These are phyloP conservation scores for Graphilbum ipis-grandicollis DNA, from an alignment of 2,329 filamentous ascomycete genomes.

Conservation along the genomic window DNA sequence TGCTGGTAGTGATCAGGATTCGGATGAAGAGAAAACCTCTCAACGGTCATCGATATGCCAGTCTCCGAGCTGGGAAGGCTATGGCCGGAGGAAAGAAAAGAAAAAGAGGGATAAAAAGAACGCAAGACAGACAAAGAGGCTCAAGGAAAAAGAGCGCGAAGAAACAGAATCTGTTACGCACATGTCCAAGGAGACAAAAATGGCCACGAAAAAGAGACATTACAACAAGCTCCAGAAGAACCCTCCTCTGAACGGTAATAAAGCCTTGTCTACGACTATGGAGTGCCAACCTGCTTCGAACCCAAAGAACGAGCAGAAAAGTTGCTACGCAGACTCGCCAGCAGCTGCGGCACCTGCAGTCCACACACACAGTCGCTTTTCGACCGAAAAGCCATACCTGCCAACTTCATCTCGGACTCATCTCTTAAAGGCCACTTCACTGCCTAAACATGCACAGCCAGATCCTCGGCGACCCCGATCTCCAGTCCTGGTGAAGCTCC, in stretches of 20 bases:
- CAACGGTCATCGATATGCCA: conserved; percentile 37
- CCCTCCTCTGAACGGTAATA: conserved; percentile 12
- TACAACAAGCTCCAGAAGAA: conserved; percentile 21
- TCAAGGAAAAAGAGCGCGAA: conserved; percentile 18
- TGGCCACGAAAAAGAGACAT: conserved; percentile 17
- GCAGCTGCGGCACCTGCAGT: too few species aligned
- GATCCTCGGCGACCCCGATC: too few species aligned
- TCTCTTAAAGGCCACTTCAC: too few species aligned
- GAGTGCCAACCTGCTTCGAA: background rate
- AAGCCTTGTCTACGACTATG: conserved; percentile 5
- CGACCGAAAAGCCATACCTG: too few species aligned
- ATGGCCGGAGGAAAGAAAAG: conserved; percentile 33
- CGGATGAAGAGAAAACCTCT: conserved; percentile 14
- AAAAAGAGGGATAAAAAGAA: conserved; percentile 33
- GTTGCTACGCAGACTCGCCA: too few species aligned
- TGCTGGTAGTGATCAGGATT: conserved; percentile 9
- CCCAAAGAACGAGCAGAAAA: too few species aligned
- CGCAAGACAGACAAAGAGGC: conserved; percentile 21
- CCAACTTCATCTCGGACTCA: too few species aligned
- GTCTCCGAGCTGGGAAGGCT: conserved; percentile 45
- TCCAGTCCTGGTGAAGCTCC: too few species aligned
- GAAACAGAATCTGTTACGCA: too few species aligned
- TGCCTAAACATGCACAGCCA: conserved; percentile 7
- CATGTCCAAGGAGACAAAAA: conserved; percentile 20
- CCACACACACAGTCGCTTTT: too few species aligned